Base-by-base conservation (phyloP, 2,329 filamentous ascomycete genomes). In the Aspergillus phoenicis region DNA sequence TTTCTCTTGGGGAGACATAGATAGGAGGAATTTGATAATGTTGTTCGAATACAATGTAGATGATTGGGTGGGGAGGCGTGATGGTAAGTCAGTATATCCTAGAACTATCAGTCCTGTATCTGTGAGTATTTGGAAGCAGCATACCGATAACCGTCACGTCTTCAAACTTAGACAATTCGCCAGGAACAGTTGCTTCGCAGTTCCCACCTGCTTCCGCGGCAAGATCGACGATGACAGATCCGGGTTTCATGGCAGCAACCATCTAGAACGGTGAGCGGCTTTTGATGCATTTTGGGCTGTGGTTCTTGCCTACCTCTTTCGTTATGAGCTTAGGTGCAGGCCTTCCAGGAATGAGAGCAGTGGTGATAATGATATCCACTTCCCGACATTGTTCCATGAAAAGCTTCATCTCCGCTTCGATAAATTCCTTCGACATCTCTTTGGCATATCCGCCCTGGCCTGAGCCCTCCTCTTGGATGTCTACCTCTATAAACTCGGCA, bases 11-110 rank as follows among this genome's bases (percentile, higher is more conserved):
- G 91, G 91, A 1, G 87, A 78, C 83, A 96, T 91, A 0, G 92
- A 95, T 8, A 97, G 82, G 28, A 96, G 80, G 60, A 93, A 90
- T 73, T 96, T 97, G 66, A 89, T 93, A 69, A 96, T 93, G 72
- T 97, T 97, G 83, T 96, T 97, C 2, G 91, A 95, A 77, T 96
- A 97, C 20, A 97, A 80, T 0, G 91, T 96, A 0, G 92, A 96
- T 0, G 92, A 91, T 75, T 97, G 93, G 0, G 92, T 96, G 0
- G 93, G 91, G 2, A 97, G 83, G 49, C 92, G 86, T 33, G 92
- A 96, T 0, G 93, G 92, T 28, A 96, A 83, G 76, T 97, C 92
- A 47, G 92, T 96, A 75, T 96, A 96, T 36, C 90, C 85, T 87
- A 51, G 20, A 28, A 15, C 11, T 22, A 28, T 61, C 17, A 56